Evolutionary conservation across 163 green algal species (phyloP), one percentile per base, ranked within the genome.

Genomic region (Scenedesmus sp.): DNA sequence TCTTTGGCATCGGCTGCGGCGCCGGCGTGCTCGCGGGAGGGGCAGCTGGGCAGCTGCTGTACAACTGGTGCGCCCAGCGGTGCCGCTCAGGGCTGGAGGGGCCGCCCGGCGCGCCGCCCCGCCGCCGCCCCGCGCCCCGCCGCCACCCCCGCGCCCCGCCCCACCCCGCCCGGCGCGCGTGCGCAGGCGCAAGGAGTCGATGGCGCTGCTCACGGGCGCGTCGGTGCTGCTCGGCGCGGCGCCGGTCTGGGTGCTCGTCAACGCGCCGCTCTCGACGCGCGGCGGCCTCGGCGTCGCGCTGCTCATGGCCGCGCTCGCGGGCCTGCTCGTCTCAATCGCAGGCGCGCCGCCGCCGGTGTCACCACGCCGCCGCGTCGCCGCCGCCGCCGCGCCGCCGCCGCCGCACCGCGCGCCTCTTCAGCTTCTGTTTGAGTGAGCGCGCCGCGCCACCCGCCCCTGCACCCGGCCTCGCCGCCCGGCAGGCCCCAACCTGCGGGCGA

Each of bases 1-100:
- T 91, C 1, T 92, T 94, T 73, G 90, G 89, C 7, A 17, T 92
- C 0, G 93, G 93, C 4, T 89, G 89, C 4, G 91, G 66, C 0
- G 18, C 92, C 0, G 93, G 94, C 4, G 92, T 95, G 9, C 42
- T 98, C 1, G 85, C 75, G 0, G 93, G 93, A 15, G 93, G 93
- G 1, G 50, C 79, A 0, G 34, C 88, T 3, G 93, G 93, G 3
- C 94, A 97, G 85, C 84, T 71, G 63, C 76, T 96, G 22, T 96
- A 97, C 86, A 96, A 96, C 77, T 84, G 80, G 62, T 64, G 72
- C 1, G 69, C 44, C 6, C n/a, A n/a, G n/a, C n/a, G n/a, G n/a
- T n/a, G n/a, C n/a, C n/a, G n/a, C n/a, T n/a, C n/a, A n/a, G n/a
- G n/a, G n/a, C n/a, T n/a, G n/a, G n/a, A n/a, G n/a, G n/a, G n/a